A percentile compares a stretch with the other conserved stretches of the same genome.
These are phyloP conservation scores for Paramecium bursaria DNA, from an alignment of 73 alveolate genomes.

Conservation along the genomic window DNA sequence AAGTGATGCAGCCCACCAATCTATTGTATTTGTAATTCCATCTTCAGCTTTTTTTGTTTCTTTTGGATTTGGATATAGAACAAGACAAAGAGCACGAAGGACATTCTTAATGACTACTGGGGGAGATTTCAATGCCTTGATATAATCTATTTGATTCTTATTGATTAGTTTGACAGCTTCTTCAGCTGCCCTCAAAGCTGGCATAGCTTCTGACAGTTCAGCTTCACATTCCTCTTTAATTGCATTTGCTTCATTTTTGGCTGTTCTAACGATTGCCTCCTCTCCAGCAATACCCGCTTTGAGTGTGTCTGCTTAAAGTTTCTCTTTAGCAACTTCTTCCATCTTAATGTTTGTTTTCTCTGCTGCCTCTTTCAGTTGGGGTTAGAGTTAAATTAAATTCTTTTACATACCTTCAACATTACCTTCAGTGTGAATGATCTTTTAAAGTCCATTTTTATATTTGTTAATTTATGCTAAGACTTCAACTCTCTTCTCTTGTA, in stretches of 20 bases:
- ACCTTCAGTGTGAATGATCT: slow-evolving; percentile 94
- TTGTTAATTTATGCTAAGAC: slow-evolving; percentile 61
- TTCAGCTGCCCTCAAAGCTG: slow-evolving; percentile 82
- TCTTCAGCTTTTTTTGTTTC: slow-evolving; percentile 80
- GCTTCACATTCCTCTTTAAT: slow-evolving; percentile 94
- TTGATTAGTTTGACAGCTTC: slow-evolving; percentile 79
- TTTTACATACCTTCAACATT: slow-evolving; percentile 96
- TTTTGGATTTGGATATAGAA: slow-evolving; percentile 85
- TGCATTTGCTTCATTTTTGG: slow-evolving; percentile 92
- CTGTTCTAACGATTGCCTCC: slow-evolving; percentile 91
- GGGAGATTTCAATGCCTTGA: slow-evolving; percentile 79
- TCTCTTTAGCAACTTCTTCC: slow-evolving; percentile 97
- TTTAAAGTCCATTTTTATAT: slow-evolving; percentile 86
- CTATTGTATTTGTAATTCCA: slow-evolving; percentile 65
- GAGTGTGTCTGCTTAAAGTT: slow-evolving; percentile 76
- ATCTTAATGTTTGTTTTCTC: slow-evolving; percentile 96
- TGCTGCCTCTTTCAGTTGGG: slow-evolving; percentile 97
- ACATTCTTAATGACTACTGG: slow-evolving; percentile 87
- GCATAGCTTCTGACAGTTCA: slow-evolving; percentile 91
- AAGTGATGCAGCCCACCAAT: slow-evolving; percentile 87
- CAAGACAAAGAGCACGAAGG: slow-evolving; percentile 91
- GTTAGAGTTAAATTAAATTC: slow-evolving; percentile 95
- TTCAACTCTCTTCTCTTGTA: slow-evolving; percentile 72
- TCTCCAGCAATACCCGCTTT: slow-evolving; percentile 83
- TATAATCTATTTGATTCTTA: slow-evolving; percentile 76